Base-by-base conservation (phyloP, 179 eudicot species). In the Silene coronaria region DNA sequence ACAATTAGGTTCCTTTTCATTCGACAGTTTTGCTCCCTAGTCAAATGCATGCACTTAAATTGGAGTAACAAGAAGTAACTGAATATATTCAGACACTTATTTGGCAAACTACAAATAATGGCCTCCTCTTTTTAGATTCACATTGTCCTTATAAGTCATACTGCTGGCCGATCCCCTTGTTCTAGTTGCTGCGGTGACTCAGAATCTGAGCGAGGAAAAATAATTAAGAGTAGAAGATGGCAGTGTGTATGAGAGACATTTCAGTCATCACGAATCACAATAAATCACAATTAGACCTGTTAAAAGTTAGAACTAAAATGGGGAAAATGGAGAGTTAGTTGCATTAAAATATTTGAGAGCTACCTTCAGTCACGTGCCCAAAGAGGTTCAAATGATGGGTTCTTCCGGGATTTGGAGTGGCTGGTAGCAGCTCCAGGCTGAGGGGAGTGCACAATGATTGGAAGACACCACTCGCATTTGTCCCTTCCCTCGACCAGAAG, bases 381-480 rank as follows among this genome's bases (percentile, higher is more conserved):
- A 67, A 87, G 72, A 57, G 97, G 91, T 34, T 88, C 93, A 81
- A 84, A 81, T 67, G 93, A 81, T 58, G 80, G 85, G 13, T 79
- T 68, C 80, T 84, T 92, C 74, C 90, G 87, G 77, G 75, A 84
- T 82, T 87, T 88, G 30, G 77, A 76, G 36, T 84, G 89, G 61
- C 86, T 80, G 63, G 90, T 70, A 67, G 86, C 79, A 71, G 95
- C 73, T 67, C 89, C 85, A n/a, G 84, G 82, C 65, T 92, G 96
- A 83, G 99, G 95, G 36, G 97, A 97, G 81, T 90, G 97, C 28
- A 95, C 97, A 26, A 87, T 92, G 63, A 95, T 88, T 28, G 99
- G 99, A 82, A 95, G 92, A 75, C 84, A 80, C 99, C 98, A 93
- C 82, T 93, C 97, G 46, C 98, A 89, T 77, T 87, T 93, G 82